phyloP scores from a whole-genome alignment of 202 grass and related monocot species.

The Setaria italica region DNA sequence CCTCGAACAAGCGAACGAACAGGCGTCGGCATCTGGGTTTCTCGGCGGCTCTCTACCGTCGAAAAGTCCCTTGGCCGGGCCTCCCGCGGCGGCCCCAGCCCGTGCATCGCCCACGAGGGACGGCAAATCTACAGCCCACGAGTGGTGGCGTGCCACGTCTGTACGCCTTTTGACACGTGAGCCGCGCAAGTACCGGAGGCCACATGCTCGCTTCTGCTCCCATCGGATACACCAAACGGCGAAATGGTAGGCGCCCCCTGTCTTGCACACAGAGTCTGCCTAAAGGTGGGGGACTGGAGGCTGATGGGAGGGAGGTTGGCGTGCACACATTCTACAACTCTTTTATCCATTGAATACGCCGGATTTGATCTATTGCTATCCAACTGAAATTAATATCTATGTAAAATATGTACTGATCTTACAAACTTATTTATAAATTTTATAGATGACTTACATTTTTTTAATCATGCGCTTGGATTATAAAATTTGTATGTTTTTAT shows the following conservation, averaged over 20 bases:
- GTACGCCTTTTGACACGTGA: not conserved
- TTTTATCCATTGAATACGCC: too few species aligned
- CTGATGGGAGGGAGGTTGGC: not conserved
- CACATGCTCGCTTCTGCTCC: not conserved
- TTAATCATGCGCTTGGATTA: too few species aligned
- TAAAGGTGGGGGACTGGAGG: not conserved
- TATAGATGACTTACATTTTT: too few species aligned
- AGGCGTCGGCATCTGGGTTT: not conserved
- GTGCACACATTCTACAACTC: too few species aligned
- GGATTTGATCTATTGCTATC: too few species aligned
- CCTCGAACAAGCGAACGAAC: not conserved
- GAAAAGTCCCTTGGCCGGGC: not conserved
- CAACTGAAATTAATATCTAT: too few species aligned
- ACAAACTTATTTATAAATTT: too few species aligned
- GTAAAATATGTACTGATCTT: too few species aligned
- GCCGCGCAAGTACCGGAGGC: not conserved
- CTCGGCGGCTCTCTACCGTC: conserved; percentile 21
- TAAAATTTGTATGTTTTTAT: too few species aligned
- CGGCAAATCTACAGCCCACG: not conserved
- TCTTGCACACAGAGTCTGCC: not conserved
- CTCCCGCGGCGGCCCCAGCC: not conserved
- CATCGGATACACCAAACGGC: conserved; percentile 14
- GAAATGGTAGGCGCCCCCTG: not conserved
- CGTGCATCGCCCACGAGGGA: not conserved
- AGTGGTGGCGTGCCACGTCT: not conserved